Evolutionary conservation across 331 rosid genomes (phyloP).

Genomic region (Saraca asoca): DNA sequence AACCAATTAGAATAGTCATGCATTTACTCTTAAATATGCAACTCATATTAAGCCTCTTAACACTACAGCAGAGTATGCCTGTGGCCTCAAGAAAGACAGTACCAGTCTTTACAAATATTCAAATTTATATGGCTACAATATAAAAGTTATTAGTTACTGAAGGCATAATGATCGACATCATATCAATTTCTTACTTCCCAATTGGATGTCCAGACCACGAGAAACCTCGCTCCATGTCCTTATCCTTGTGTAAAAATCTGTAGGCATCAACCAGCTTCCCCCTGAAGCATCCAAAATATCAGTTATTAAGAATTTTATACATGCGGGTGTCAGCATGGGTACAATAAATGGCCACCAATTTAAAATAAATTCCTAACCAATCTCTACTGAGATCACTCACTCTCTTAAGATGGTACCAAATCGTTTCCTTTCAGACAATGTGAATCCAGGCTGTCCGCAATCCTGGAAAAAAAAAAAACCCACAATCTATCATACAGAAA

Average conservation of each 20-base stretch:
- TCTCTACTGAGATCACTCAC: constrained; percentile 49
- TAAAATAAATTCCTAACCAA: neutral
- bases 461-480: constrained; percentile 53
- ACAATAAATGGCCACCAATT: too few species aligned
- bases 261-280: constrained; percentile 93
- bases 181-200: constrained; percentile 68
- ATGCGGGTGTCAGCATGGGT: too few species aligned
- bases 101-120: neutral
- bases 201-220: constrained; percentile 97
- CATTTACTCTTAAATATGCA: constrained; percentile 2
- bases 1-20: constrained; percentile 28
- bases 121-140: constrained; percentile 10
- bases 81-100: neutral
- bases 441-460: constrained; percentile 96
- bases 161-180: constrained; percentile 16
- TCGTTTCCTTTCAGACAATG: constrained; percentile 84
- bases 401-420: constrained; percentile 79
- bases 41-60: constrained; percentile 5
- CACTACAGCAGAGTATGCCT: constrained; percentile 12
- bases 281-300: constrained; percentile 50
- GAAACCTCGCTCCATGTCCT: constrained; percentile 85
- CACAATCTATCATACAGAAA: neutral
- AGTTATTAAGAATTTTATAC: constrained; percentile 11
- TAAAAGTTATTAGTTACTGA: constrained; percentile 7
- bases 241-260: constrained; percentile 77